A percentile compares a stretch with the other conserved stretches of the same genome.
Evolutionary conservation across 345 rosid genomes (phyloP).

Genomic region (Microcos paniculata): DNA sequence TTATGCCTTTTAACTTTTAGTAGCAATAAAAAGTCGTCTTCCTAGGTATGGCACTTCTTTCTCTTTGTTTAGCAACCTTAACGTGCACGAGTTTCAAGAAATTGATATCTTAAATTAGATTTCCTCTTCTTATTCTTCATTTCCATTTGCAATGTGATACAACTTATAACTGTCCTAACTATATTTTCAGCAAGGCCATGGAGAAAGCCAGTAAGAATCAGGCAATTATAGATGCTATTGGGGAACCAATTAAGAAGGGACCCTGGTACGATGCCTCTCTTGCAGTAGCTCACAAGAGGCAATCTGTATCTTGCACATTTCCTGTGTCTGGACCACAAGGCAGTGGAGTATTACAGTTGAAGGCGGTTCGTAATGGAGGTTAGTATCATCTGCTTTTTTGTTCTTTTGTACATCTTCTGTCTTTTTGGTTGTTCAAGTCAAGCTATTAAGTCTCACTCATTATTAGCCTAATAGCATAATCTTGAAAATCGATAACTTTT

Average conservation of each 20-base stretch:
- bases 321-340: slow-evolving; percentile 83
- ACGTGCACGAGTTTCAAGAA: not conserved
- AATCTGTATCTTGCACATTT: slow-evolving; percentile 88
- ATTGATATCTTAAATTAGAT: not conserved
- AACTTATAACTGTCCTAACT: slow-evolving; percentile 17
- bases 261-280: slow-evolving; percentile 97
- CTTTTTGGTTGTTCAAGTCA: not conserved
- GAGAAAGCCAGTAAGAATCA: slow-evolving; percentile 73
- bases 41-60: not conserved
- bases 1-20: not conserved
- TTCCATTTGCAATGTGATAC: not conserved
- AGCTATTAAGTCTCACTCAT: not conserved
- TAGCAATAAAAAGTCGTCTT: not conserved
- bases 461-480: not conserved
- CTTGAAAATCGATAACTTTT: not conserved
- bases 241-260: slow-evolving; percentile 90
- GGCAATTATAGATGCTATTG: slow-evolving; percentile 73
- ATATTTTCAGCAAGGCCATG: slow-evolving; percentile 73
- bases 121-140: not conserved
- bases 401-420: not conserved
- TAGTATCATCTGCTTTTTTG: slow-evolving; percentile 9
- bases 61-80: not conserved
- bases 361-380: slow-evolving; percentile 87
- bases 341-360: slow-evolving; percentile 70
- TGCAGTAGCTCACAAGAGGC: slow-evolving; percentile 87